phyloP scores from a whole-genome alignment of 768 basidiomycete species.

The Lactarius indigo region DNA sequence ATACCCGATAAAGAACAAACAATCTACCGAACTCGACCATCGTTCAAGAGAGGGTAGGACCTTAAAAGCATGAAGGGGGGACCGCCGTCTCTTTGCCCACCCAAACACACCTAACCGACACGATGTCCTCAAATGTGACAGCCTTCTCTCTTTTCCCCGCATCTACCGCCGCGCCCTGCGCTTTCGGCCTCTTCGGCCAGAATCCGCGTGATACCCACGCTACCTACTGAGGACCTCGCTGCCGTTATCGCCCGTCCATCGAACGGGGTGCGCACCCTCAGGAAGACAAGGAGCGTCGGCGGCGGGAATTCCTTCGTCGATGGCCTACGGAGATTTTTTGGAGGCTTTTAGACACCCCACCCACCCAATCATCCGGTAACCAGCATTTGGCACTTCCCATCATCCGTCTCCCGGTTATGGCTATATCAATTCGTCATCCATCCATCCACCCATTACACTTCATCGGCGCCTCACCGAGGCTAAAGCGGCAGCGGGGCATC shows the following conservation, averaged over 20 bases:
- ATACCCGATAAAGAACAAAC: constrained; percentile 25
- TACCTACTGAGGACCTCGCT: constrained; percentile 12
- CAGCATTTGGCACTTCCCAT: background rate
- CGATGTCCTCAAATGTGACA: constrained; percentile 4
- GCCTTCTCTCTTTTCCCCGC: constrained; percentile 16
- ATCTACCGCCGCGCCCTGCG: constrained; percentile 15
- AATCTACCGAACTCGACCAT: constrained; percentile 3
- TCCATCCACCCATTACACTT: background rate
- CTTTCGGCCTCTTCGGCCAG: constrained; percentile 22
- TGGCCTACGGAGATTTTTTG: constrained; percentile 13
- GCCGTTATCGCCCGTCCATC: constrained; percentile 6
- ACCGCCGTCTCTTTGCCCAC: background rate
- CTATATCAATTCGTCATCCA: background rate
- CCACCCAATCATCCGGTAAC: background rate
- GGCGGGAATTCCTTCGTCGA: background rate
- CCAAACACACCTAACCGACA: background rate
- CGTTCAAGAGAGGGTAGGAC: constrained; percentile 6
- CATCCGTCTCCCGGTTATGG: background rate
- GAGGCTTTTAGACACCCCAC: background rate
- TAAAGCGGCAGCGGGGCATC: background rate
- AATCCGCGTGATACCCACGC: constrained; percentile 19
- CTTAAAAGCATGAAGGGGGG: background rate
- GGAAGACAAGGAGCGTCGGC: background rate
- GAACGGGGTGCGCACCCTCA: background rate
- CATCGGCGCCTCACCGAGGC: background rate